These are phyloP conservation scores for Arthrinium puccinioides DNA, from an alignment of 2,329 filamentous ascomycete genomes.

Conservation along the genomic window DNA sequence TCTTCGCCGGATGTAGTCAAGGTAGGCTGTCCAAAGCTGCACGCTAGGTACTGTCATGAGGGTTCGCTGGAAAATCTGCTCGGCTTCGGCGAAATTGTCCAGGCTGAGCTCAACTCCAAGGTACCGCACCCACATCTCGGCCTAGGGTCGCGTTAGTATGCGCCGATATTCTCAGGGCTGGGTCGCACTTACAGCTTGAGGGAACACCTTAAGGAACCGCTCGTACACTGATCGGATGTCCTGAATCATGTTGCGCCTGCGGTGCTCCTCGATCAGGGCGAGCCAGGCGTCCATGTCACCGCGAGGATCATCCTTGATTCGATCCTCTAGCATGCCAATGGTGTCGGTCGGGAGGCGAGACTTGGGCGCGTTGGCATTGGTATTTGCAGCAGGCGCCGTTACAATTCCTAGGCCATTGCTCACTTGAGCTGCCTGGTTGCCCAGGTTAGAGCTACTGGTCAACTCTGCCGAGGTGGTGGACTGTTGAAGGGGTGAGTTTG, in stretches of 20 bases:
- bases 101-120: conserved; percentile 83
- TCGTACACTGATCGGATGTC: conserved; percentile 76
- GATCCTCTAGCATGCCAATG: conserved; percentile 77
- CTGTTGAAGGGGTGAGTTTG: conserved; percentile 17
- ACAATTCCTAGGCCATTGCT: conserved; percentile 6
- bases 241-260: conserved; percentile 72
- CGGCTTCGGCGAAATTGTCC: conserved; percentile 73
- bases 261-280: conserved; percentile 76
- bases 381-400: neutral
- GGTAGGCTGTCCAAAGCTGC: conserved; percentile 83
- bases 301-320: conserved; percentile 85
- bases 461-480: conserved; percentile 11
- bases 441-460: conserved; percentile 3
- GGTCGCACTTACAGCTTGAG: conserved; percentile 72
- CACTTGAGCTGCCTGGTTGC: conserved; percentile 8
- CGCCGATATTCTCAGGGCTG: neutral
- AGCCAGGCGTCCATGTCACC: conserved; percentile 93
- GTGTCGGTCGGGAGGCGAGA: conserved; percentile 55
- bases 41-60: conserved; percentile 76
- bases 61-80: conserved; percentile 75
- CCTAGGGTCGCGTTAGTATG: conserved; percentile 50
- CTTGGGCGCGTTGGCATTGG: conserved; percentile 8
- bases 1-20: conserved; percentile 88
- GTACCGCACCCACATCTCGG: conserved; percentile 85
- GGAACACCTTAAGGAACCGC: conserved; percentile 81